Percentiles rank a stretch among this genome's conserved stretches.
Conservation (phyloP, 352 stramenopile genomes). For the Globisporangium megalacanthum region DNA sequence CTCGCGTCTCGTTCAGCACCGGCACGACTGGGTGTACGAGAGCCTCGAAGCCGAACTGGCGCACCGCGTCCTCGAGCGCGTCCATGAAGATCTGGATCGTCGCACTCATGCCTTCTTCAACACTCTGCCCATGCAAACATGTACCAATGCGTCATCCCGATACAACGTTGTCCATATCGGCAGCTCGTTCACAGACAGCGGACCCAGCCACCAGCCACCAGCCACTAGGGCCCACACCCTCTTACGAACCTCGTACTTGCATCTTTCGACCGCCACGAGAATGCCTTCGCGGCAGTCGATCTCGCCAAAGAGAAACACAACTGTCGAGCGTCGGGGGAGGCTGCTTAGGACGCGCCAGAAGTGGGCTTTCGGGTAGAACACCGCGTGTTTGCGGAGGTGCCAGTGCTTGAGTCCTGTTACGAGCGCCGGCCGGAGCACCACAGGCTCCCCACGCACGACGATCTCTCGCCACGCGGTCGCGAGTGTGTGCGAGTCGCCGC, state of each 20-base stretch:
- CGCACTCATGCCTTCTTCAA: slow-evolving; percentile 75
- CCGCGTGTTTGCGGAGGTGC: slow-evolving; percentile 81
- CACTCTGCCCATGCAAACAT: slow-evolving; percentile 21
- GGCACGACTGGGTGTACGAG: slow-evolving; percentile 87
- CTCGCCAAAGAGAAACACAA: slow-evolving; percentile 93
- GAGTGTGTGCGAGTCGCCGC: slow-evolving; percentile 91
- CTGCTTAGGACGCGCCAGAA: slow-evolving; percentile 68
- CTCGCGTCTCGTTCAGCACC: slow-evolving; percentile 83
- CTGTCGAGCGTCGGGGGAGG: slow-evolving; percentile 46
- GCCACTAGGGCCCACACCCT: neutral
- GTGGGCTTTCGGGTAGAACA: slow-evolving; percentile 92
- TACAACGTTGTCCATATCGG: too few species aligned
- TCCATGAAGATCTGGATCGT: slow-evolving; percentile 84
- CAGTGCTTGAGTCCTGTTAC: slow-evolving; percentile 94
- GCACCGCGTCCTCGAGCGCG: slow-evolving; percentile 36
- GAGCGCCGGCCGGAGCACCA: slow-evolving; percentile 54
- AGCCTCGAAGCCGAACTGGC: slow-evolving; percentile 56
- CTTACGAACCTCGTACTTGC: slow-evolving; percentile 68
- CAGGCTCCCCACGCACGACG: slow-evolving; percentile 10
- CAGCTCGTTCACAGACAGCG: too few species aligned
- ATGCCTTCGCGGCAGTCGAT: slow-evolving; percentile 95
- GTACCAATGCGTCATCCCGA: too few species aligned
- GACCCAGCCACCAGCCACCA: neutral
- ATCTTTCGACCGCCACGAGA: slow-evolving; percentile 81
- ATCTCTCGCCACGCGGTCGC: slow-evolving; percentile 83